phyloP scores from a whole-genome alignment of 1,139 yeast species.

The Blastobotrys buckinghamii region DNA sequence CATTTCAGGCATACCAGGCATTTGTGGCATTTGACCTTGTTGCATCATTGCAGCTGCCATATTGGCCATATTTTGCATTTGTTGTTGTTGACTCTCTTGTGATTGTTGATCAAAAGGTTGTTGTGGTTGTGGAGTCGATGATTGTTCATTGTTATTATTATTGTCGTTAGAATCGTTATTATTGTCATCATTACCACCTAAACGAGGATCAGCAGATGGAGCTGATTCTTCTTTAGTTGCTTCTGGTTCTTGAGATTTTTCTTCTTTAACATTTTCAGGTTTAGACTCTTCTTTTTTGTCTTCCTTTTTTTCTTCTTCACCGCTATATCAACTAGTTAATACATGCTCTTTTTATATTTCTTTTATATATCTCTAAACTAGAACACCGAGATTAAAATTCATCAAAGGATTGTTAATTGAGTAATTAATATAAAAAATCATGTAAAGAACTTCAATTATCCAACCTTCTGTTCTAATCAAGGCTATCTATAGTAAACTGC shows the following conservation, averaged over 20 bases:
- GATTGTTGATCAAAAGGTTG: background rate
- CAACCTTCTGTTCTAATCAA: background rate
- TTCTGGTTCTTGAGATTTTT: background rate
- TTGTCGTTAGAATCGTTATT: conserved; percentile 2
- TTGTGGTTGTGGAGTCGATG: background rate
- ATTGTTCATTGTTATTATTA: background rate
- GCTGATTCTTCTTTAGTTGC: background rate
- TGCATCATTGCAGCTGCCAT: conserved; percentile 25
- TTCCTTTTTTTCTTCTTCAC: conserved; percentile 6
- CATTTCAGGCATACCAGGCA: conserved; percentile 13
- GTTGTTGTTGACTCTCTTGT: conserved; percentile 11
- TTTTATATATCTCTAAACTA: background rate
- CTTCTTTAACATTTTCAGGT: background rate
- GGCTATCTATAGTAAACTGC: background rate
- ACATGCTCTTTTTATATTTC: background rate
- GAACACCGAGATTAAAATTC: conserved; percentile 9
- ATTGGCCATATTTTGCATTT: conserved; percentile 15
- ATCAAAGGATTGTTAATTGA: conserved; percentile 4
- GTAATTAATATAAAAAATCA: too few relatives aligned
- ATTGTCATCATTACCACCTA: conserved; percentile 4
- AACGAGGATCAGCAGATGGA: conserved; percentile 2
- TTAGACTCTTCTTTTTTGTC: background rate
- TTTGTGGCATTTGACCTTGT: conserved; percentile 17
- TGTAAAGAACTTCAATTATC: background rate
- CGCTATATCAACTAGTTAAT: conserved; percentile 1